phyloP scores from a whole-genome alignment of 2,329 filamentous ascomycete genomes.

The Dothideomycetes sp. region DNA sequence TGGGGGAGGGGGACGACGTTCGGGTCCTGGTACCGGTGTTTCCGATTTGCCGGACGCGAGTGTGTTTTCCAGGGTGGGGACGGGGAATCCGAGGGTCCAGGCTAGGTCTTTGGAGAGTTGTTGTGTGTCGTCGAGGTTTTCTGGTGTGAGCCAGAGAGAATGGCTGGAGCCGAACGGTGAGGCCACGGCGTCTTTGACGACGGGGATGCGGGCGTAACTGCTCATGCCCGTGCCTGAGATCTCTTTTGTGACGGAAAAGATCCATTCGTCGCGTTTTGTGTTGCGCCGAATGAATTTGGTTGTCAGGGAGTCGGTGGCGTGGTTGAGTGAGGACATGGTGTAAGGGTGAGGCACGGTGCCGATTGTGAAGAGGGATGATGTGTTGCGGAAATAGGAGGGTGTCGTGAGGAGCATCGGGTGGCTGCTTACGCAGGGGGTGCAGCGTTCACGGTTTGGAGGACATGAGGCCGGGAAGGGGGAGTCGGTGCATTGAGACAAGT shows the following conservation, averaged over 20 bases:
- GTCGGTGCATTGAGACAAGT: conserved; percentile 65
- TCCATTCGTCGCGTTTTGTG: conserved; percentile 69
- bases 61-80: conserved; percentile 50
- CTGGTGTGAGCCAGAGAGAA: conserved; percentile 75
- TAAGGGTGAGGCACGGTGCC: conserved; percentile 87
- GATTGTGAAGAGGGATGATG: conserved; percentile 65
- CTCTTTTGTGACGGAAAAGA: conserved; percentile 60
- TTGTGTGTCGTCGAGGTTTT: conserved; percentile 26
- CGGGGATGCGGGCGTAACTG: conserved; percentile 56
- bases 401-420: conserved; percentile 59
- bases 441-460: conserved; percentile 69
- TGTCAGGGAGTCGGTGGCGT: conserved; percentile 34
- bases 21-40: conserved; percentile 50
- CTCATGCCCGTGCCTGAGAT: conserved; percentile 56
- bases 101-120: conserved; percentile 47
- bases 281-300: conserved; percentile 42
- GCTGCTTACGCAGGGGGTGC: conserved; percentile 61
- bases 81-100: conserved; percentile 80
- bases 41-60: conserved; percentile 44
- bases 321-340: conserved; percentile 62
- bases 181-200: conserved; percentile 75
- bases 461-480: conserved; percentile 68
- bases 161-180: conserved; percentile 53
- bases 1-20: conserved; percentile 39
- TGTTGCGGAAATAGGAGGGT: conserved; percentile 60